Conservation (phyloP, 495 filamentous ascomycete genomes). For the Aspergillus wentii region DNA sequence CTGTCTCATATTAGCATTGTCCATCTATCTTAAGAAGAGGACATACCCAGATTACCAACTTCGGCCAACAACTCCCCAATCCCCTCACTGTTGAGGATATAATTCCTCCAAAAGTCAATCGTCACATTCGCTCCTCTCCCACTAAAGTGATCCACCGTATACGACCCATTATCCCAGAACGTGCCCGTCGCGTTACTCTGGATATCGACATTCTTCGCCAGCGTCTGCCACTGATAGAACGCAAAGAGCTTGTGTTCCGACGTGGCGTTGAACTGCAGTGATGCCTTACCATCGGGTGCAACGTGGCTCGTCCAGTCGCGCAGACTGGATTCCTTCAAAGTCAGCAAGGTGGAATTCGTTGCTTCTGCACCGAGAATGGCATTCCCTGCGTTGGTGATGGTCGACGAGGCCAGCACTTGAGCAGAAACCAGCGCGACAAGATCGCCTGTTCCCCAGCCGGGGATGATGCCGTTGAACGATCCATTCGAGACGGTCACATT, state of each 20-base stretch:
- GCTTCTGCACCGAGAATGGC: slow-evolving; percentile 3
- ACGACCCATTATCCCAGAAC: slow-evolving; percentile 42
- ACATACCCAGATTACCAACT: slow-evolving; percentile 34
- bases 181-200: slow-evolving; percentile 8
- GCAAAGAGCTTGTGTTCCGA: slow-evolving; percentile 24
- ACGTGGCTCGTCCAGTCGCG: slow-evolving; percentile 12
- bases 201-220: slow-evolving; percentile 19
- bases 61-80: slow-evolving; percentile 23
- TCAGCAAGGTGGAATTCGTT: slow-evolving; percentile 8
- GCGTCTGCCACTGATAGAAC: slow-evolving; percentile 32
- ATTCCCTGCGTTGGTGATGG: slow-evolving; percentile 6
- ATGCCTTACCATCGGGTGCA: slow-evolving; percentile 9
- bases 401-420: slow-evolving; percentile 14
- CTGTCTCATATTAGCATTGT: no score
- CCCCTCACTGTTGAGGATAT: slow-evolving; percentile 32
- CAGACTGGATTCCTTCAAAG: slow-evolving; percentile 12
- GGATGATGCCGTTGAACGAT: slow-evolving; percentile 22
- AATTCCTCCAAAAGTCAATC: slow-evolving; percentile 41
- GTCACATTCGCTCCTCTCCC: slow-evolving; percentile 33
- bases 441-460: slow-evolving; percentile 34
- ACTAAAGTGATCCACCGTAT: slow-evolving; percentile 46
- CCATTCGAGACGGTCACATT: slow-evolving; percentile 20
- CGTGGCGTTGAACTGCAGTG: slow-evolving; percentile 5
- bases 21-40: background rate
- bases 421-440: slow-evolving; percentile 28